Percentiles rank a stretch among this genome's conserved stretches.
These are phyloP conservation scores for Puccinia hordei DNA, from an alignment of 1,284 basidiomycete species.

Conservation along the genomic window DNA sequence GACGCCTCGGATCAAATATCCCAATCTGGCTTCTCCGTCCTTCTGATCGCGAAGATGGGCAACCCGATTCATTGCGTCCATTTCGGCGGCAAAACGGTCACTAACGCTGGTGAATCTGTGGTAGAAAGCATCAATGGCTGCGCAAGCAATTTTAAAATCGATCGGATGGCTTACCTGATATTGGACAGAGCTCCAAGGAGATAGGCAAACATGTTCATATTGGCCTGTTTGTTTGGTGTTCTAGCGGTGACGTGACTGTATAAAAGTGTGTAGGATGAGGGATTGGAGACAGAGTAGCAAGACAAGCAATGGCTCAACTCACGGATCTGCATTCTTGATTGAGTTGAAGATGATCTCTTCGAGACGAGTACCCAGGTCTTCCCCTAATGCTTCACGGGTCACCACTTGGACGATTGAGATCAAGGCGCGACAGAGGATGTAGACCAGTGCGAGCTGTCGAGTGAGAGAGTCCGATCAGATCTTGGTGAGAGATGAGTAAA, in stretches of 20 bases:
- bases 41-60: constrained; percentile 44
- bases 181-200: constrained; percentile 78
- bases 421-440: constrained; percentile 82
- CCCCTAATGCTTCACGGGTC: constrained; percentile 73
- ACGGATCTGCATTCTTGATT: constrained; percentile 72
- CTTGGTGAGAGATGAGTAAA: constrained; percentile 8
- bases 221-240: constrained; percentile 74
- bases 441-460: constrained; percentile 70
- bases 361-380: constrained; percentile 72
- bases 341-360: constrained; percentile 85
- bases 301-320: constrained; percentile 50
- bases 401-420: constrained; percentile 74
- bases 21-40: constrained; percentile 42
- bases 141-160: constrained; percentile 32
- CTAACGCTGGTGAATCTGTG: constrained; percentile 50
- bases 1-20: constrained; percentile 40
- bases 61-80: constrained; percentile 35
- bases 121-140: constrained; percentile 6
- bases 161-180: constrained; percentile 64
- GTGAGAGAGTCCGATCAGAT: constrained; percentile 36
- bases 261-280: neutral
- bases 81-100: constrained; percentile 50
- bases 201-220: constrained; percentile 77
- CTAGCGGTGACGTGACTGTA: constrained; percentile 56
- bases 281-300: neutral